Base-by-base conservation (phyloP, 1,284 basidiomycete genomes). In the Melampsora occidentalis region DNA sequence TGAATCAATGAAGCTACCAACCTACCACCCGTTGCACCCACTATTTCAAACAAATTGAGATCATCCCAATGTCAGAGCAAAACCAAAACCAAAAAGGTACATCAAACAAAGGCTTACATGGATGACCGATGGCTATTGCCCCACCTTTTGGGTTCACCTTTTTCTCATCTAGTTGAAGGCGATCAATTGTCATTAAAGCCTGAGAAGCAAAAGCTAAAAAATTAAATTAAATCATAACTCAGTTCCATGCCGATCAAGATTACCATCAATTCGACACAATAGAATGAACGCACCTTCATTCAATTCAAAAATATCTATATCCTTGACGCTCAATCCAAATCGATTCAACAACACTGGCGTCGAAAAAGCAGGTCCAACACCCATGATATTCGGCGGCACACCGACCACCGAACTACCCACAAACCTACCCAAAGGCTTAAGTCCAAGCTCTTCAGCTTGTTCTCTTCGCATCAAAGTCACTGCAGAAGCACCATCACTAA, bases 121-220 rank as follows among this genome's bases (percentile, higher is more conserved):
- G 82, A 70, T 82, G 81, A 20, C 82, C 82, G 25, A 82, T 75
- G 12, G 81, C 81, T 49, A 82, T 82, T 14, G 82, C 82, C 25
- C 82, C 82, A n/a, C 82, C 82, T 69, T 82, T 82, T 20, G 79
- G 80, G 76, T 82, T 82, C 25, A 82, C 81, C 71, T 80, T 80
- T 20, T 65, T 66, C 7, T 69, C 72, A 25, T 79, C 78, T 33
- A 82, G 73, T 35, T 78, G 78, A 73, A 82, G 79, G 57, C 79
- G 57, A 81, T 81, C 66, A 16, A 76, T 76, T 18, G 71, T 66
- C 81, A 81, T 81, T 22, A 82, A 75, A 49, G 79, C 78, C 71
- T 82, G 81, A 35, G 80, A 81, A 12, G 82, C 82, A 68, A 82
- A 82, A 31, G 82, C 82, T 79, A 42, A 4, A 31, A 7, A 33